phyloP scores from a whole-genome alignment of 2,329 filamentous ascomycete genomes.

The Aspergillus eucalypticola region DNA sequence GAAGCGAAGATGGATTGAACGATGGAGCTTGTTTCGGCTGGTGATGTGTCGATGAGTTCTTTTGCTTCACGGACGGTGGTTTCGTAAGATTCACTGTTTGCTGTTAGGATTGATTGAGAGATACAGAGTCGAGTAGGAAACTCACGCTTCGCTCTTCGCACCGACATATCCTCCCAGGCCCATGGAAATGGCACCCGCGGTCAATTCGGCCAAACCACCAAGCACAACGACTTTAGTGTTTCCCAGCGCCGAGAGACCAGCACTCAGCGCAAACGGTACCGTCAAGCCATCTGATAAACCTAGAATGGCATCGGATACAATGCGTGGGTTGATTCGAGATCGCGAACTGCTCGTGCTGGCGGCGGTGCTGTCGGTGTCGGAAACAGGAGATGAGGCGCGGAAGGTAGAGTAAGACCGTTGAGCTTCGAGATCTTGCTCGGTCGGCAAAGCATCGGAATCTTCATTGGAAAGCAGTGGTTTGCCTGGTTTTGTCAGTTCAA shows the following conservation, averaged over 20 bases:
- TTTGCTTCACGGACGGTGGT: conserved; percentile 48
- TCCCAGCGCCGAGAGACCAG: conserved; percentile 64
- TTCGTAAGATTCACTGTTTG: conserved; percentile 45
- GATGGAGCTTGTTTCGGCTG: conserved; percentile 39
- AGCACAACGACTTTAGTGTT: conserved; percentile 68
- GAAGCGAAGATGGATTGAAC: conserved; percentile 44
- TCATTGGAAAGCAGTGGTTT: conserved; percentile 35
- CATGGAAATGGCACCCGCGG: conserved; percentile 76
- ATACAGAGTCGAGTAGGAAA: neutral
- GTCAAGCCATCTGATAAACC: conserved; percentile 77
- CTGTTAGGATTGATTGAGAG: neutral
- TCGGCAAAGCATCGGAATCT: conserved; percentile 24
- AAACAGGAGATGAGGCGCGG: conserved; percentile 24
- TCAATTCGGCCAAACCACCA: conserved; percentile 73
- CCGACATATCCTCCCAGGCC: conserved; percentile 74
- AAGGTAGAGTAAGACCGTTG: conserved; percentile 41
- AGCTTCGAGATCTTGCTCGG: conserved; percentile 35
- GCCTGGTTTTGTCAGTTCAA: conserved; percentile 21
- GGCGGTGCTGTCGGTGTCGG: conserved; percentile 25
- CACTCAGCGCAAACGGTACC: conserved; percentile 75
- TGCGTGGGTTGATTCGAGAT: conserved; percentile 43
- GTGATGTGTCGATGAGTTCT: conserved; percentile 41
- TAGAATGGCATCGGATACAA: conserved; percentile 65
- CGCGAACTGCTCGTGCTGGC: conserved; percentile 25
- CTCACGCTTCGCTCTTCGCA: conserved; percentile 54